A percentile compares a stretch with the other conserved stretches of the same genome.
Evolutionary conservation across 139 green algal species (phyloP).

Genomic region (Tetradesmus obliquus): DNA sequence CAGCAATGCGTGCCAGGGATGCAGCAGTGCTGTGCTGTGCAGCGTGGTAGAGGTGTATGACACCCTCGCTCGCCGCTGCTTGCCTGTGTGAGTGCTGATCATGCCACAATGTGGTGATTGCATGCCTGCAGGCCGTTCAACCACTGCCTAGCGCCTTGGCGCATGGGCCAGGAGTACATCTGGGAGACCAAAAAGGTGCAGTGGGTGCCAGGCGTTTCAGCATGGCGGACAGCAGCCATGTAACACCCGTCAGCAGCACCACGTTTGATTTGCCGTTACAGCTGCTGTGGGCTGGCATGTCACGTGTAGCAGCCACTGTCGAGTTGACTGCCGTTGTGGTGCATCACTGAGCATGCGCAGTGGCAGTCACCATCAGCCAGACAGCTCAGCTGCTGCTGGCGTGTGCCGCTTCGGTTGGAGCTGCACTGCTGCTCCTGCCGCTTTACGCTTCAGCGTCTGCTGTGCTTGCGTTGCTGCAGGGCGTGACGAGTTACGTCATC

Average conservation of each 20-base stretch:
- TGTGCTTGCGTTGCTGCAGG: conserved; percentile 56
- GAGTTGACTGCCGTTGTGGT: neutral
- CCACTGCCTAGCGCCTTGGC: conserved; percentile 47
- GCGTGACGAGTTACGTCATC: conserved; percentile 96
- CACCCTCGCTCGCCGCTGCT: too few species aligned
- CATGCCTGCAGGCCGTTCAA: conserved; percentile 23
- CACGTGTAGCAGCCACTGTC: neutral
- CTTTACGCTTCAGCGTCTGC: neutral
- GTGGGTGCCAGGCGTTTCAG: neutral
- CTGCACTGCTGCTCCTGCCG: neutral
- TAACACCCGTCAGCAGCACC: neutral
- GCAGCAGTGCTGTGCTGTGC: too few species aligned
- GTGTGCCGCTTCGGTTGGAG: neutral
- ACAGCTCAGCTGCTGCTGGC: neutral
- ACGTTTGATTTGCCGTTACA: too few species aligned
- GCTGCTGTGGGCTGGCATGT: neutral
- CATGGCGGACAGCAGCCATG: neutral
- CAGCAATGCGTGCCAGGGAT: too few species aligned
- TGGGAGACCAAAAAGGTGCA: conserved; percentile 68
- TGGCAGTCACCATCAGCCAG: too few species aligned
- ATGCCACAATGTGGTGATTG: neutral
- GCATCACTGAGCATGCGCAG: too few species aligned
- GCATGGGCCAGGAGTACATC: conserved; percentile 65
- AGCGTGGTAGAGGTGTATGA: too few species aligned
- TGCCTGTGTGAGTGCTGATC: neutral